These are phyloP conservation scores for Apophysomyces ossiformis DNA, from an alignment of 371 early-diverging fungal species.

Conservation along the genomic window DNA sequence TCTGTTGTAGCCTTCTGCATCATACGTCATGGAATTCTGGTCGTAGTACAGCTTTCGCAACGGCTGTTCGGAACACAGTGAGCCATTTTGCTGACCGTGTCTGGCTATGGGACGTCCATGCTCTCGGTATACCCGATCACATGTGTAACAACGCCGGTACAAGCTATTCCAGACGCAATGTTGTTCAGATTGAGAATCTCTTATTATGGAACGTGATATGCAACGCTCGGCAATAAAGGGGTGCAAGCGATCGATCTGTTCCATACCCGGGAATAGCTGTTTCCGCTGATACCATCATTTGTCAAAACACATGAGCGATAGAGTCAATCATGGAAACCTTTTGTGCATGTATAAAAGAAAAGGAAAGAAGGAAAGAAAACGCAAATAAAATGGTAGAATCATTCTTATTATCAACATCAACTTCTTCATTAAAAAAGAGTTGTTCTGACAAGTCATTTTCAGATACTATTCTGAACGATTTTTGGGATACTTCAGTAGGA, in stretches of 20 bases:
- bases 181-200: constrained; percentile 44
- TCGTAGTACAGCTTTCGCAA: constrained; percentile 40
- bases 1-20: constrained; percentile 33
- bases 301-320: not conserved
- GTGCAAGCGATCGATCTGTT: not conserved
- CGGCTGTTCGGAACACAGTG: constrained; percentile 29
- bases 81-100: constrained; percentile 14
- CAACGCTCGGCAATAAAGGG: not conserved
- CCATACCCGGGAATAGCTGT: too few relatives aligned
- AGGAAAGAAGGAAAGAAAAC: not conserved
- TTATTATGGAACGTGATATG: constrained; percentile 43
- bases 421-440: too few relatives aligned
- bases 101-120: constrained; percentile 43
- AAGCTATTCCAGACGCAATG: constrained; percentile 37
- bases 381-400: not conserved
- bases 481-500: too few relatives aligned
- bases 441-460: too few relatives aligned
- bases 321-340: not conserved
- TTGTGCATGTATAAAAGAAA: not conserved
- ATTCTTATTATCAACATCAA: too few relatives aligned
- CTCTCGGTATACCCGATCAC: constrained; percentile 37
- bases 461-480: too few relatives aligned
- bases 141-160: constrained; percentile 33
- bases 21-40: constrained; percentile 46
- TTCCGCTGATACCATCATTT: too few relatives aligned